Evolutionary conservation across 2,329 filamentous ascomycete genomes (phyloP), one percentile per base, ranked within the genome.

Genomic region (Cladosporium cucumerinum): DNA sequence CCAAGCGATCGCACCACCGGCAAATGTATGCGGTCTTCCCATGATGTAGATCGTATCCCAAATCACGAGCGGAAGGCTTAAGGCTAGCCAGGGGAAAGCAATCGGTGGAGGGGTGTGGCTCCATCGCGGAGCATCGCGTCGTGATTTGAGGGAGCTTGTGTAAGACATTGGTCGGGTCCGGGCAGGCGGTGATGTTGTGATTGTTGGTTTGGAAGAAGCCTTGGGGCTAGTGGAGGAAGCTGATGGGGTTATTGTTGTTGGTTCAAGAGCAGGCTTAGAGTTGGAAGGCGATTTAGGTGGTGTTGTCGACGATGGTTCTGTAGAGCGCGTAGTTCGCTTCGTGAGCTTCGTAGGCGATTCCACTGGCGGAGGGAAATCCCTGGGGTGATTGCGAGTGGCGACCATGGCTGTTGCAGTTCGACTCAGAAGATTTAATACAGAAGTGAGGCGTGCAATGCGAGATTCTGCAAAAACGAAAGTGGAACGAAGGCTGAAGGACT

Each of bases 31-130:
- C 32, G 93, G 93, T 23, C 93, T 90, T 62, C 91, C 80, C 55
- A 96, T 81, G 46, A 96, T 87, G 80, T 96, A 97, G 65, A 82
- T 81, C 32, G 85, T 86, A 79, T 97, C 93, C 93, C 93, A 96
- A 59, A 86, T 73, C 57, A 96, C 91, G 66, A 96, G 84, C 1
- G 91, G 91, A 18, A 95, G 79, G 23, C 90, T 93, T 67, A 94
- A 68, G 65, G 83, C 78, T 28, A 96, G 82, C 92, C 92, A 96
- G 68, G 87, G 69, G 51, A 92, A 83, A 25, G 86, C 81, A 14
- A 87, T 73, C 60, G 83, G 83, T 14, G 85, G 85, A 3, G 86
- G 85, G 0, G 83, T 86, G 72, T 90, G 87, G 12, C 83, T 80
- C 85, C 86, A 87, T 58, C 39, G 28, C 43, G 51, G 25, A 26